A percentile compares a stretch with the other conserved stretches of the same genome.
Evolutionary conservation across 2,329 filamentous ascomycete genomes (phyloP).

Genomic region (Cladophialophora chaetospira): DNA sequence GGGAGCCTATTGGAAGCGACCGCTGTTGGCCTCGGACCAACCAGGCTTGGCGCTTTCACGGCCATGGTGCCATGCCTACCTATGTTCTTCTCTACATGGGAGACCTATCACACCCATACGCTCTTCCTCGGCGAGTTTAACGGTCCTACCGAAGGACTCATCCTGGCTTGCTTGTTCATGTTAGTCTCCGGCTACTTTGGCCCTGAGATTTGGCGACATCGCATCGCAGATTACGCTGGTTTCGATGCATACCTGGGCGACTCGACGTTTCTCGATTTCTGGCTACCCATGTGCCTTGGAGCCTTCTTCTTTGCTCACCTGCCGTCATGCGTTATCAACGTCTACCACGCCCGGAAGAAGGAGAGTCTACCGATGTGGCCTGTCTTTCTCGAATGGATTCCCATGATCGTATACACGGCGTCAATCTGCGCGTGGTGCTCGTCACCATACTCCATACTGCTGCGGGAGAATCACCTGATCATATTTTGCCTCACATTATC

Average conservation of each 20-base stretch:
- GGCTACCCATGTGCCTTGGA: slow-evolving; percentile 71
- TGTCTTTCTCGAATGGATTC: slow-evolving; percentile 90
- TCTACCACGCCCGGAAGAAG: slow-evolving; percentile 71
- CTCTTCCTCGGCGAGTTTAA: slow-evolving; percentile 96
- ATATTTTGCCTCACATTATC: slow-evolving; percentile 91
- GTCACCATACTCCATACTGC: slow-evolving; percentile 80
- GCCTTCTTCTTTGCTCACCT: slow-evolving; percentile 74
- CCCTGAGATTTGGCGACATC: slow-evolving; percentile 80
- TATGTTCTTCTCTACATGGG: slow-evolving; percentile 99
- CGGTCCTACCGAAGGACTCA: slow-evolving; percentile 90
- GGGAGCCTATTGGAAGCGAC: slow-evolving; percentile 88
- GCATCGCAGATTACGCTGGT: slow-evolving; percentile 70
- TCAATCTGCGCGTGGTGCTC: slow-evolving; percentile 82
- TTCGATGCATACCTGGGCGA: slow-evolving; percentile 65
- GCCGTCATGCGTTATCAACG: slow-evolving; percentile 86
- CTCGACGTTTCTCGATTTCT: slow-evolving; percentile 80
- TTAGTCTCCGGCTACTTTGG: slow-evolving; percentile 83
- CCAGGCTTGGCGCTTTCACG: slow-evolving; percentile 84
- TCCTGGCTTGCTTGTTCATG: slow-evolving; percentile 87
- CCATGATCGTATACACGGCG: slow-evolving; percentile 78
- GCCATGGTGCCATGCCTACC: slow-evolving; percentile 87
- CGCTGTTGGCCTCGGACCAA: slow-evolving; percentile 86
- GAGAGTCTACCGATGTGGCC: slow-evolving; percentile 74
- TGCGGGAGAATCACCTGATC: slow-evolving; percentile 82
- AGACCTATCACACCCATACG: slow-evolving; percentile 98